Evolutionary conservation across 352 stramenopile species (phyloP).

Genomic region (Poterioochromonas sp.): DNA sequence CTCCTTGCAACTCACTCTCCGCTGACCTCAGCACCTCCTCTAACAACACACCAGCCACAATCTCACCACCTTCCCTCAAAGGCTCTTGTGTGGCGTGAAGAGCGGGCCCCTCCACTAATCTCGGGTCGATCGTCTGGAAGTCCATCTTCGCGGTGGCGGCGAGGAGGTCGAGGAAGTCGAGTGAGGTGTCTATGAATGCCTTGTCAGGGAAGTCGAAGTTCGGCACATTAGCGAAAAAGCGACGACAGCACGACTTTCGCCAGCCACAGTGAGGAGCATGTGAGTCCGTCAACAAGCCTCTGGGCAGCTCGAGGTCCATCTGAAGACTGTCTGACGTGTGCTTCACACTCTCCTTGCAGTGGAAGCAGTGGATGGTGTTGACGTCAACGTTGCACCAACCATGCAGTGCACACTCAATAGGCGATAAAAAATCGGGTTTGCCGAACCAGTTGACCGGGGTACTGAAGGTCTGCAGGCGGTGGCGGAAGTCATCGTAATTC

Average conservation of each 20-base stretch:
- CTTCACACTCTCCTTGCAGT: background rate
- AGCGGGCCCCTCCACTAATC: no score
- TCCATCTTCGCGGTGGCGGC: no score
- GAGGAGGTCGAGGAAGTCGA: no score
- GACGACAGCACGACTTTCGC: background rate
- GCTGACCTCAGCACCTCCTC: no score
- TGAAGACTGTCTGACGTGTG: background rate
- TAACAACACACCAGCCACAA: no score
- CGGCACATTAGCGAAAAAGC: background rate
- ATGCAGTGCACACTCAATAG: background rate
- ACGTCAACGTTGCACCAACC: background rate
- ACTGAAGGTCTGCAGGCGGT: background rate
- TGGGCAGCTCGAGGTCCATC: background rate
- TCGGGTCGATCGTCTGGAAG: no score
- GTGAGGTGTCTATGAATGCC: no score
- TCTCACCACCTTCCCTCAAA: no score
- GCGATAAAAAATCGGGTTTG: constrained; percentile 9
- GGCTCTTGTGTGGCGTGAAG: no score
- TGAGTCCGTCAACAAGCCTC: background rate
- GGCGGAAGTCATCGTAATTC: constrained; percentile 21
- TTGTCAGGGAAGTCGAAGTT: background rate
- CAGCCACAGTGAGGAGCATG: background rate
- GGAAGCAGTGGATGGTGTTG: background rate
- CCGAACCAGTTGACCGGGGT: background rate
- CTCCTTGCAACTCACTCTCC: no score